Percentiles rank a stretch among this genome's conserved stretches.
Evolutionary conservation across 177 flowering plant genomes (phyloP).

Genomic region (Vitis hybrid): DNA sequence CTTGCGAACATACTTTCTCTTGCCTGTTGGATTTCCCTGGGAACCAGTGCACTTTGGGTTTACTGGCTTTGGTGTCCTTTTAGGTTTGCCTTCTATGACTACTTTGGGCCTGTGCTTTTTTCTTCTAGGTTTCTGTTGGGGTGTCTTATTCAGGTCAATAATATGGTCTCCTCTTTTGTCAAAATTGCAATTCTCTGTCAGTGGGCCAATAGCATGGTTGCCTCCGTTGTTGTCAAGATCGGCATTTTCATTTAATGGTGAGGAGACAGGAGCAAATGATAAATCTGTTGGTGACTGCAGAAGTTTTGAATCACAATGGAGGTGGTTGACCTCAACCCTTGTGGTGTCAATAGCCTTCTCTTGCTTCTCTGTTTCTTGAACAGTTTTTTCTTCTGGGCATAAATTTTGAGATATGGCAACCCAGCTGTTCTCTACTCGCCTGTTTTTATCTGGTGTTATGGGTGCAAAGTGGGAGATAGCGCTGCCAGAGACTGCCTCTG

Average conservation of each 20-base stretch:
- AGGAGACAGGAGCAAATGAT: constrained; percentile 17
- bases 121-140: constrained; percentile 62
- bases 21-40: constrained; percentile 28
- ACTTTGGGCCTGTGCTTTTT: constrained; percentile 84
- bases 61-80: constrained; percentile 40
- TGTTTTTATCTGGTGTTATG: constrained; percentile 37
- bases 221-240: constrained; percentile 1
- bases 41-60: constrained; percentile 29
- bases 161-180: constrained; percentile 30
- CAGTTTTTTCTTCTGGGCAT: constrained; percentile 4
- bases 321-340: background rate
- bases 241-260: constrained; percentile 32
- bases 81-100: constrained; percentile 58
- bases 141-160: constrained; percentile 55
- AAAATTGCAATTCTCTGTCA: constrained; percentile 34
- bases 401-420: constrained; percentile 14
- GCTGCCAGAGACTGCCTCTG: constrained; percentile 13
- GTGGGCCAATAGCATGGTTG: background rate
- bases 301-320: constrained; percentile 10
- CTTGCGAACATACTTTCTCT: constrained; percentile 56
- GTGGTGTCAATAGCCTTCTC: constrained; percentile 1
- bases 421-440: constrained; percentile 8
- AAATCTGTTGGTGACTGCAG: constrained; percentile 21
- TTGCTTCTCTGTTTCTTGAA: constrained; percentile 13
- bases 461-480: constrained; percentile 32